Evolutionary conservation across 2,329 filamentous ascomycete genomes (phyloP).

Genomic region (Kalaharituber pfeilii): DNA sequence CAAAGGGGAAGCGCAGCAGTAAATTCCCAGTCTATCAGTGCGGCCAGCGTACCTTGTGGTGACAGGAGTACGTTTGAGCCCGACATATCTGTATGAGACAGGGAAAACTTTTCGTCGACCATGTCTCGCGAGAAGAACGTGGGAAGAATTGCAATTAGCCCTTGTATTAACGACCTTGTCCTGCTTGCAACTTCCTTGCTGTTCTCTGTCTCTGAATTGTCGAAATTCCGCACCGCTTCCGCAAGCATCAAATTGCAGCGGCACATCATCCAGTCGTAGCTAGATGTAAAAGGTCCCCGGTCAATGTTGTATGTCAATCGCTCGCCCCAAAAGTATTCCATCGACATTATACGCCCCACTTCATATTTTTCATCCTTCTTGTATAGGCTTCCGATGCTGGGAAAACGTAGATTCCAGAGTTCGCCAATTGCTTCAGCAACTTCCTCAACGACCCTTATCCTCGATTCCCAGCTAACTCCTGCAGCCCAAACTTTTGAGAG

Average conservation of each 20-base stretch:
- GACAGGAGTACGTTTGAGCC: constrained; percentile 8
- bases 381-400: not conserved
- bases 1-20: constrained; percentile 3
- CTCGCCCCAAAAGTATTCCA: not conserved
- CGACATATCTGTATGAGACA: constrained; percentile 9
- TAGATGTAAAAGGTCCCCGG: not conserved
- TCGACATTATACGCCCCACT: not conserved
- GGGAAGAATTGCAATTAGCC: not conserved
- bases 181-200: too few relatives aligned
- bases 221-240: not conserved
- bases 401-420: constrained; percentile 6
- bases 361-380: not conserved
- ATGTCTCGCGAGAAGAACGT: not conserved
- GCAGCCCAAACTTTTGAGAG: constrained; percentile 6
- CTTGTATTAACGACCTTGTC: not conserved
- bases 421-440: constrained; percentile 4
- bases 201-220: not conserved
- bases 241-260: not conserved
- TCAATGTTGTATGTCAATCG: not conserved
- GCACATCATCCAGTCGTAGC: not conserved
- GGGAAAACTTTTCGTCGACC: not conserved
- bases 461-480: not conserved
- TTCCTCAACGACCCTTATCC: constrained; percentile 1
- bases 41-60: constrained; percentile 4
- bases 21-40: constrained; percentile 12